phyloP scores from a whole-genome alignment of 352 stramenopile species.

The Phytophthora tentaculata region DNA sequence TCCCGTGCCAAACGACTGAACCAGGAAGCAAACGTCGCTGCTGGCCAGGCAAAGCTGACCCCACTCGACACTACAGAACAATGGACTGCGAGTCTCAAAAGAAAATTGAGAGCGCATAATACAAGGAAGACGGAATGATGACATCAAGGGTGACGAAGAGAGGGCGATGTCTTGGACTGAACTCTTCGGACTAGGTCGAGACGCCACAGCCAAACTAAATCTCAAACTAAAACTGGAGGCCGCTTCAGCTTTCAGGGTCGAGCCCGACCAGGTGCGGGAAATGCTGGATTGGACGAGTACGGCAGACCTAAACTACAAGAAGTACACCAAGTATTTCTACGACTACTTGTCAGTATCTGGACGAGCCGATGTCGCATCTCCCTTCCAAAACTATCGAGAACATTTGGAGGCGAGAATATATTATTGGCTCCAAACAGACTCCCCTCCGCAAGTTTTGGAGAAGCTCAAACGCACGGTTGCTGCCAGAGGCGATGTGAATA shows the following conservation, averaged over 20 bases:
- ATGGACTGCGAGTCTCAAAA: not conserved
- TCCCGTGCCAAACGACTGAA: not conserved
- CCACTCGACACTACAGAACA: not conserved
- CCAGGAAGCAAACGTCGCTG: too few relatives aligned
- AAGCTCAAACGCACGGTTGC: not conserved
- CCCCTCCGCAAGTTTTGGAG: not conserved
- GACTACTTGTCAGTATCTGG: conserved; percentile 1
- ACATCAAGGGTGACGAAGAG: not conserved
- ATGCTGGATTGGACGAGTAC: not conserved
- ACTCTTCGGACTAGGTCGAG: not conserved
- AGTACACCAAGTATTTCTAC: conserved; percentile 1
- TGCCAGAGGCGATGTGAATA: not conserved
- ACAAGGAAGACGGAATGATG: not conserved
- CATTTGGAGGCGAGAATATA: not conserved
- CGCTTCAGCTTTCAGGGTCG: not conserved
- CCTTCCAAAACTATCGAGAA: not conserved
- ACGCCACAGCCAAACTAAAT: not conserved
- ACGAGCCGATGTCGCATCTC: conserved; percentile 1
- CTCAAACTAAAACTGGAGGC: not conserved
- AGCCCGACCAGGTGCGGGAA: not conserved
- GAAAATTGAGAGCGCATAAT: not conserved
- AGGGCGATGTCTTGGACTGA: not conserved
- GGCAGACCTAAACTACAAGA: not conserved
- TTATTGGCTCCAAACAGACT: not conserved
- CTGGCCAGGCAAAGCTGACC: not conserved